Percentiles rank a stretch among this genome's conserved stretches.
Evolutionary conservation across 2,329 filamentous ascomycete species (phyloP).

Genomic region (Didymella pomorum): DNA sequence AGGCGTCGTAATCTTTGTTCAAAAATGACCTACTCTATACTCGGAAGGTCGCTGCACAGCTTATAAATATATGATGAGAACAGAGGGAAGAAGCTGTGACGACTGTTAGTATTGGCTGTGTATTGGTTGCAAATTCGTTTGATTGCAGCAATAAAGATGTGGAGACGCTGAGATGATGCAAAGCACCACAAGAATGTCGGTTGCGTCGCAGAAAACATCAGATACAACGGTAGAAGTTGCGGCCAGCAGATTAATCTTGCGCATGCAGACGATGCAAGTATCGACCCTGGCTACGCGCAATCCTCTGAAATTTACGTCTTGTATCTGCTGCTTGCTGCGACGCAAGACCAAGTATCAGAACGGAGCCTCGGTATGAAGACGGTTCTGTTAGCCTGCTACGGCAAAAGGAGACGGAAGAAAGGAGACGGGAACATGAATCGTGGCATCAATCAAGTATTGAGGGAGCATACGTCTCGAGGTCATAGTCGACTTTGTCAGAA

Average conservation of each 20-base stretch:
- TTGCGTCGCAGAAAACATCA: background rate
- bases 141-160: slow-evolving; percentile 4
- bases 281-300: background rate
- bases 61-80: slow-evolving; percentile 83
- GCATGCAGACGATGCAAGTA: background rate
- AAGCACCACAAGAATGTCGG: slow-evolving; percentile 6
- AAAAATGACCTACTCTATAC: slow-evolving; percentile 65
- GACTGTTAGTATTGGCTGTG: slow-evolving; percentile 26
- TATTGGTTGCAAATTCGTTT: background rate
- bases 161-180: slow-evolving; percentile 5
- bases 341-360: slow-evolving; percentile 14
- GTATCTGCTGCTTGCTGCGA: background rate
- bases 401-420: slow-evolving; percentile 15
- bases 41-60: slow-evolving; percentile 69
- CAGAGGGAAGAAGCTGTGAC: slow-evolving; percentile 72
- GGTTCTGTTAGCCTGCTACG: slow-evolving; percentile 4
- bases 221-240: background rate
- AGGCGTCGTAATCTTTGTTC: background rate
- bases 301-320: background rate
- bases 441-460: slow-evolving; percentile 7
- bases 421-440: slow-evolving; percentile 18
- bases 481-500: slow-evolving; percentile 73
- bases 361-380: slow-evolving; percentile 12
- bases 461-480: slow-evolving; percentile 68
- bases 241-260: background rate